Base-by-base conservation (phyloP, 2,329 filamentous ascomycete species). In the Sporothrix protearum region DNA sequence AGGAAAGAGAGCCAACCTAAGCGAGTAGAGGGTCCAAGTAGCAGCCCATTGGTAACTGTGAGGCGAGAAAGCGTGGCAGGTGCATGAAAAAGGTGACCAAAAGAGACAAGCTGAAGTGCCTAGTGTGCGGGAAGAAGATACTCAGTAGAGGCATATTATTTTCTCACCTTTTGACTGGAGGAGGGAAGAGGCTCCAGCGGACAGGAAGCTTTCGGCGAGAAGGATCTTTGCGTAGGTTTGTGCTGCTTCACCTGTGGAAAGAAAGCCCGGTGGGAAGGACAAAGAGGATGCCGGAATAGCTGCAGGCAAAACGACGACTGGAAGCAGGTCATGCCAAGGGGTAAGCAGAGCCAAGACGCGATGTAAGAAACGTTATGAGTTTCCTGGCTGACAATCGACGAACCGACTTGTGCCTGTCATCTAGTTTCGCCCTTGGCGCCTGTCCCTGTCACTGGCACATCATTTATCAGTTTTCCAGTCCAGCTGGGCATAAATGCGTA, bases 61-160 rank as follows among this genome's bases (percentile, higher is more conserved):
- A 66, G 16, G 42, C 42, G 28, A 66, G 63, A 47, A 42, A 49
- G 63, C 63, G 42, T 66, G 63, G 25, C 42, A 49, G 63, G 63
- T 66, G 63, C 63, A 66, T 66, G 8, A 66, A 33, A 30, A 45
- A 45, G 39, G 42, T 33, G 42, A 66, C 42, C 12, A 49, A 49
- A 66, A 9, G 63, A 33, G 63, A 49, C 42, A 28, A 66, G 63
- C 63, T 49, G 63, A 66, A 66, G 36, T 49, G 63, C 42, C 25
- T 47, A 66, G 68, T 19, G 55, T 53, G 39, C 22, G 25, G 19
- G 42, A 64, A 64, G 45, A 42, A 22, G n/a, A n/a, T n/a, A n/a
- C n/a, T n/a, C n/a, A 39, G 8, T 19, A 59, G 39, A 36, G 68
- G 22, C n/a, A n/a, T n/a, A 22, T 47, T 42, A 36, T 59, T 30